Conservation (phyloP, 2,329 filamentous ascomycete species). For the Aphanoascus verrucosus region DNA sequence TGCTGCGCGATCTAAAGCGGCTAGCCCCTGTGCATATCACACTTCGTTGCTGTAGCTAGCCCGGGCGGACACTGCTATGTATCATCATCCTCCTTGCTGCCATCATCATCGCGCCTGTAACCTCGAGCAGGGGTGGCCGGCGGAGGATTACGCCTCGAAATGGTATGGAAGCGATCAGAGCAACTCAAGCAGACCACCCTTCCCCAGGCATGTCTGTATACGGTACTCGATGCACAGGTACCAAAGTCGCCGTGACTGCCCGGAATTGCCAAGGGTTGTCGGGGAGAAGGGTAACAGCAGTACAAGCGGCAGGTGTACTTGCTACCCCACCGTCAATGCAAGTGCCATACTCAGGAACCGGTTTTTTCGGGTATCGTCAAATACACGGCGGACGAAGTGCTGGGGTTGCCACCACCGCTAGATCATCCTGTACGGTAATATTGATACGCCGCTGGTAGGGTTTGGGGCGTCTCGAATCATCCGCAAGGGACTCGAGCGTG, state of each 20-base stretch:
- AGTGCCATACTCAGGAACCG: neutral
- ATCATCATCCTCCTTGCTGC: neutral
- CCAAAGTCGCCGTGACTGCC: too few species aligned
- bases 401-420: neutral
- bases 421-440: too few species aligned
- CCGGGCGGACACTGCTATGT: neutral
- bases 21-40: constrained; percentile 2
- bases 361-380: neutral
- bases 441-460: too few species aligned
- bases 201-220: neutral
- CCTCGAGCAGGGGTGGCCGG: neutral
- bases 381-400: neutral
- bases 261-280: too few species aligned
- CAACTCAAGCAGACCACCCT: neutral
- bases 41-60: neutral
- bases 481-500: too few species aligned
- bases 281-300: too few species aligned
- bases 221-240: too few species aligned
- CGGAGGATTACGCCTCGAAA: too few species aligned
- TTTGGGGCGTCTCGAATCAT: too few species aligned
- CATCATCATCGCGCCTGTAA: neutral
- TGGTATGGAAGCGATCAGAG: neutral
- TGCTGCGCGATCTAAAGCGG: neutral
- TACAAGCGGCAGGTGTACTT: too few species aligned
- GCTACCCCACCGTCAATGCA: too few species aligned